Conservation (phyloP, 805 yeast species). For the Ogataea ganodermae region DNA sequence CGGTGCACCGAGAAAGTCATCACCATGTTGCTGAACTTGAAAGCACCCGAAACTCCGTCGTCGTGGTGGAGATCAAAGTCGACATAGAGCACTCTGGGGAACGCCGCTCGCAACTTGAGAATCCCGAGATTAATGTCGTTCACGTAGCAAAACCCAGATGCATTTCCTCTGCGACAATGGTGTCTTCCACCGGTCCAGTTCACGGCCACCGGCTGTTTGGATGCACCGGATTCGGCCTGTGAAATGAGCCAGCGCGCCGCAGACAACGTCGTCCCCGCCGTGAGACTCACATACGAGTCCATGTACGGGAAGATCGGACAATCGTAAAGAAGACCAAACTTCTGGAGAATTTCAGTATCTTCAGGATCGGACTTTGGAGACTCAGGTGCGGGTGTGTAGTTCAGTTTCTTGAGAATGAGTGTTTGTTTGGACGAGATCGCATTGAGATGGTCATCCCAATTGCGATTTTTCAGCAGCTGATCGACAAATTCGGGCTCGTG, state of each 20-base stretch:
- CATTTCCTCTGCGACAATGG: slow-evolving; percentile 55
- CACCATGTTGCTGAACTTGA: slow-evolving; percentile 54
- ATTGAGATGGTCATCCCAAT: slow-evolving; percentile 23
- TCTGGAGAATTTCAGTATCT: slow-evolving; percentile 25
- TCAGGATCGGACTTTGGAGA: slow-evolving; percentile 10
- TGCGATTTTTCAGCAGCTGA: slow-evolving; percentile 37
- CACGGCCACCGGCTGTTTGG: slow-evolving; percentile 43
- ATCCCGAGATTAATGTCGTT: slow-evolving; percentile 68
- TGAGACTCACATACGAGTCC: slow-evolving; percentile 46
- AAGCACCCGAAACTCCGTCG: slow-evolving; percentile 75
- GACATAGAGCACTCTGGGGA: slow-evolving; percentile 53
- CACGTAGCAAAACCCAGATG: slow-evolving; percentile 73
- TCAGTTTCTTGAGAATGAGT: slow-evolving; percentile 11
- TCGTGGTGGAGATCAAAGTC: slow-evolving; percentile 82
- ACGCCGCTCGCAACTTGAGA: slow-evolving; percentile 47
- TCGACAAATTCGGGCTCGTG: slow-evolving; percentile 50
- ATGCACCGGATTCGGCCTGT: slow-evolving; percentile 6
- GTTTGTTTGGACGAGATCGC: slow-evolving; percentile 15
- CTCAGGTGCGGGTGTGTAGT: too few species aligned
- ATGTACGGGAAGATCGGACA: slow-evolving; percentile 63
- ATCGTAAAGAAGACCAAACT: slow-evolving; percentile 58
- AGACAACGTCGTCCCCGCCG: slow-evolving; percentile 60
- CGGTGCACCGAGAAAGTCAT: slow-evolving; percentile 66
- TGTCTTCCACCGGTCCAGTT: slow-evolving; percentile 85
- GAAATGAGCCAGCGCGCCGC: slow-evolving; percentile 42